Conservation (phyloP, 768 basidiomycete genomes). For the Favolaschia claudopus region DNA sequence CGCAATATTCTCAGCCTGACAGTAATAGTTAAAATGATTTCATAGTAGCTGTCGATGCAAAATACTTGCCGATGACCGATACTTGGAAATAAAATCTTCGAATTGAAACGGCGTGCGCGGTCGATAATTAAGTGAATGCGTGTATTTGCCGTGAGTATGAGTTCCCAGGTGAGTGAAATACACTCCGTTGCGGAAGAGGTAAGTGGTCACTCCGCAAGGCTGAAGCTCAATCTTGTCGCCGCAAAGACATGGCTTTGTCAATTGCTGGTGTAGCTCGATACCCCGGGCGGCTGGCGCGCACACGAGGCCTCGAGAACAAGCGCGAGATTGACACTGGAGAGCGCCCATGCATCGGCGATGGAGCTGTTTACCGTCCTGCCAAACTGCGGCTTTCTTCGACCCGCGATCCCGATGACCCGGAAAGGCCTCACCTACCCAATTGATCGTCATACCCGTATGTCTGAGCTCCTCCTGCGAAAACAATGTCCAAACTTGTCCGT, state of each 20-base stretch:
- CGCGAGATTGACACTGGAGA: background rate
- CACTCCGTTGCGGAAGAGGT: background rate
- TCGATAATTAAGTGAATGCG: background rate
- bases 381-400: background rate
- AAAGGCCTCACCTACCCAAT: background rate
- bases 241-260: background rate
- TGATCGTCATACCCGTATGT: background rate
- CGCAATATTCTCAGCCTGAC: too few relatives aligned
- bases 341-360: background rate
- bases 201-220: background rate
- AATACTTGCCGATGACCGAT: too few relatives aligned
- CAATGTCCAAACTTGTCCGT: background rate
- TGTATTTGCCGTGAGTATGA: conserved; percentile 1
- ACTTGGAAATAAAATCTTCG: background rate
- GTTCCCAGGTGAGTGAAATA: conserved; percentile 1
- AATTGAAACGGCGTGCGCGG: background rate
- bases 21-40: too few relatives aligned
- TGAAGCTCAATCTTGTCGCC: background rate
- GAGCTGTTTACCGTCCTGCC: conserved; percentile 1
- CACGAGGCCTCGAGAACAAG: background rate
- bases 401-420: conserved; percentile 1
- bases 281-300: background rate
- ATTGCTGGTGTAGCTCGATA: conserved; percentile 1
- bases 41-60: too few relatives aligned
- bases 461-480: background rate